Percentiles rank a stretch among this genome's conserved stretches.
phyloP scores from a whole-genome alignment of 2,329 filamentous ascomycete genomes.

The Hirsutella rhossiliensis region DNA sequence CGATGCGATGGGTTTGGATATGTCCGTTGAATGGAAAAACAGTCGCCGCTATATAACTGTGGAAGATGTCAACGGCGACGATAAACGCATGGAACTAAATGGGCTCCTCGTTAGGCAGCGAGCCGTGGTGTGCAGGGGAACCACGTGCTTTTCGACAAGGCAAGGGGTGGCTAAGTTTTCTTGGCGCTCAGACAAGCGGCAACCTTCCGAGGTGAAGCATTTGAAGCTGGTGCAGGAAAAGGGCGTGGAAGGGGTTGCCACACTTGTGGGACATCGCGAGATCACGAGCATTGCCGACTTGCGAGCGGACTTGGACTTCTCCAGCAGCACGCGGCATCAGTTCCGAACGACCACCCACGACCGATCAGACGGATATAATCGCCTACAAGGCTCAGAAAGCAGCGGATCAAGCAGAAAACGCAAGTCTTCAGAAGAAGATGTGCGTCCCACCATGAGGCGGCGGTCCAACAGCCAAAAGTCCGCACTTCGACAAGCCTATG shows the following conservation, averaged over 20 bases:
- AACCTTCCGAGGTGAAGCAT: not conserved
- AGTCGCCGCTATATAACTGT: not conserved
- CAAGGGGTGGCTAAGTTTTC: slow-evolving; percentile 4
- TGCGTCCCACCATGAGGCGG: not conserved
- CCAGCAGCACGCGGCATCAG: not conserved
- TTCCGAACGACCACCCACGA: not conserved
- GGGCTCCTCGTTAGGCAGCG: not conserved
- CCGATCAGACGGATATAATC: not conserved
- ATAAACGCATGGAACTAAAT: not conserved
- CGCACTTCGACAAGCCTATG: not conserved
- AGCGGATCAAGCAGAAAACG: not conserved
- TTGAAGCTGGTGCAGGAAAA: not conserved
- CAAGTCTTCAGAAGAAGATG: slow-evolving; percentile 1
- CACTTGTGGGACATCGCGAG: not conserved
- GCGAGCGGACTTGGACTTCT: not conserved
- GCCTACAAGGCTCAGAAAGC: not conserved
- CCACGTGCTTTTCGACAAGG: not conserved
- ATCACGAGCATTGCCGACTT: not conserved
- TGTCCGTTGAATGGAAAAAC: not conserved
- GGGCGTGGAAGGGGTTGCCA: not conserved
- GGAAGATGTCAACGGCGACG: not conserved
- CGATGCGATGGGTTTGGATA: slow-evolving; percentile 5
- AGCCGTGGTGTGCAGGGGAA: not conserved
- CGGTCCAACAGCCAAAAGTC: slow-evolving; percentile 3
- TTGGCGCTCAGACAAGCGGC: not conserved